Conservation (phyloP, 2,329 filamentous ascomycete genomes). For the Pseudogymnoascus sp. region DNA sequence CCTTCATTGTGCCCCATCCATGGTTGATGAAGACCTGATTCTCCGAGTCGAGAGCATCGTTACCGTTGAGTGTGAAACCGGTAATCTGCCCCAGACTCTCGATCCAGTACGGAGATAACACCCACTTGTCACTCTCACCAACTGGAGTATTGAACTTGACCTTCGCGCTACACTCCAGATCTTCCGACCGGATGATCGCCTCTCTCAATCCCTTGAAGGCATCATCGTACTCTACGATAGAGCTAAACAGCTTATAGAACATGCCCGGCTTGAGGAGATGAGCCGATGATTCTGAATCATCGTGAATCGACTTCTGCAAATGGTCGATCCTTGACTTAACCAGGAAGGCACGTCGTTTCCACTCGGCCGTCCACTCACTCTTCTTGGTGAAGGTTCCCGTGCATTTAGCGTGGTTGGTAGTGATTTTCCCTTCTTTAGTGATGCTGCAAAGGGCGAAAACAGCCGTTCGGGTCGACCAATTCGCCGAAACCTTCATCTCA, state of each 20-base stretch:
- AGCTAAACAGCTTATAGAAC: conserved; percentile 26
- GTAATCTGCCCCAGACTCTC: conserved; percentile 19
- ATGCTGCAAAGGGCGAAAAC: conserved; percentile 40
- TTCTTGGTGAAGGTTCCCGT: conserved; percentile 14
- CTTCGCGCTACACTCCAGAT: no score
- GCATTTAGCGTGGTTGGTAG: conserved; percentile 41
- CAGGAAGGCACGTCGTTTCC: conserved; percentile 13
- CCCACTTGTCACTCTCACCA: no score
- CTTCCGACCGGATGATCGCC: conserved; percentile 17
- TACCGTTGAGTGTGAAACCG: conserved; percentile 25
- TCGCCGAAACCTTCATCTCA: conserved; percentile 43
- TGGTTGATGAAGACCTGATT: conserved; percentile 23
- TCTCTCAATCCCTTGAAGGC: conserved; percentile 25
- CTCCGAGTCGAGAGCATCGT: conserved; percentile 22
- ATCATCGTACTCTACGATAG: conserved; percentile 23
- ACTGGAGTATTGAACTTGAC: no score
- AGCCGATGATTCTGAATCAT: conserved; percentile 26
- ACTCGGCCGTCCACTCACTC: conserved; percentile 10
- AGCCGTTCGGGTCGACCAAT: conserved; percentile 35
- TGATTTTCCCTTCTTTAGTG: conserved; percentile 40
- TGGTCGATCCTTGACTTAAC: conserved; percentile 12
- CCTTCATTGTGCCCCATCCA: conserved; percentile 18
- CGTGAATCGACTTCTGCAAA: not conserved
- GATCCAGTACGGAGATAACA: conserved; percentile 17
- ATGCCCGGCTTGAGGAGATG: conserved; percentile 46